Percentiles rank a stretch among this genome's conserved stretches.
phyloP scores from a whole-genome alignment of 495 filamentous ascomycete genomes.

The Lasiosphaeria ovina region DNA sequence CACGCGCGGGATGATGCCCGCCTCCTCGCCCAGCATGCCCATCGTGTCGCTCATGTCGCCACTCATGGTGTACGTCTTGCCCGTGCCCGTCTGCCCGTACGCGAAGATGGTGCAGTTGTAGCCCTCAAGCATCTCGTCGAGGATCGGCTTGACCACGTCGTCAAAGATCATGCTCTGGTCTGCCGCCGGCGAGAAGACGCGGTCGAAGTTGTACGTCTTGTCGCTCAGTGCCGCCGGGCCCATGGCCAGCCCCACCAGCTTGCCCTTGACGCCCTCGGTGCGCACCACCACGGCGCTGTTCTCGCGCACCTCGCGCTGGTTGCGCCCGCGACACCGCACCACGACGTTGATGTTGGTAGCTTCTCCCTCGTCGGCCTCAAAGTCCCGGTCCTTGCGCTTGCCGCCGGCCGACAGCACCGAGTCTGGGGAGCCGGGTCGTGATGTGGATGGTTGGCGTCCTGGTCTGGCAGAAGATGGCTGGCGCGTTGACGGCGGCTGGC shows the following conservation, averaged over 20 bases:
- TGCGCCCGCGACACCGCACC: constrained; percentile 89
- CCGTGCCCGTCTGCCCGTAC: constrained; percentile 96
- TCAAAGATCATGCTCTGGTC: constrained; percentile 92
- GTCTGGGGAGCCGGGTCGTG: constrained; percentile 42
- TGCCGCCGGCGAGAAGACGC: constrained; percentile 92
- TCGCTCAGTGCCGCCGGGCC: constrained; percentile 88
- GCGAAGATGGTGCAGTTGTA: constrained; percentile 99
- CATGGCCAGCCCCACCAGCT: constrained; percentile 83
- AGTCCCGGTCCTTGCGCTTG: constrained; percentile 83
- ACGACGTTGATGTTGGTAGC: constrained; percentile 98
- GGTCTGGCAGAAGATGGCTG: constrained; percentile 44
- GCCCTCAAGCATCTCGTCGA: constrained; percentile 95
- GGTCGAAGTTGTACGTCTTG: constrained; percentile 95
- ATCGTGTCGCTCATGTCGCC: constrained; percentile 89
- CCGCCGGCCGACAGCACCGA: constrained; percentile 50
- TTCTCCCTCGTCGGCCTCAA: constrained; percentile 66
- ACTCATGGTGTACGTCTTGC: constrained; percentile 99
- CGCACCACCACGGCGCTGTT: constrained; percentile 89
- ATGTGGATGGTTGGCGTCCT: constrained; percentile 66
- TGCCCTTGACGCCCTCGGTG: constrained; percentile 83
- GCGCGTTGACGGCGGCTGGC: constrained; percentile 27
- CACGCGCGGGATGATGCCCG: constrained; percentile 90
- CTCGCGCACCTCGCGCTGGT: constrained; percentile 85
- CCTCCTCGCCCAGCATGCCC: constrained; percentile 81
- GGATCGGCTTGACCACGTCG: constrained; percentile 84